Evolutionary conservation across 257 asterid species (phyloP).

Genomic region (Salvia splendens): DNA sequence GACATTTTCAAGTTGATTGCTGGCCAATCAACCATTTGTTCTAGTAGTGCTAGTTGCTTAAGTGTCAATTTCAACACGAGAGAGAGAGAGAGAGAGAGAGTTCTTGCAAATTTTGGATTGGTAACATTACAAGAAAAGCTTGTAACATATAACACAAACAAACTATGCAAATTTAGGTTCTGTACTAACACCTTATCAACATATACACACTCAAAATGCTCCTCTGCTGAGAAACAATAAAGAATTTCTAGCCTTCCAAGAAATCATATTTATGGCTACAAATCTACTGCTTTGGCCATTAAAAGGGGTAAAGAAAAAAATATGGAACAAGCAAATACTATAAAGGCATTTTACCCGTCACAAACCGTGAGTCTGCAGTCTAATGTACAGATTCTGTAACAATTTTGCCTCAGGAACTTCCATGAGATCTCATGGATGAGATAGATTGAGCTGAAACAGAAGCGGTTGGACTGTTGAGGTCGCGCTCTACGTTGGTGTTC

Average conservation of each 20-base stretch:
- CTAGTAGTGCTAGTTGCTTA: no score
- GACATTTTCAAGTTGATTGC: no score
- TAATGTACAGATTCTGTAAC: conserved; percentile 42
- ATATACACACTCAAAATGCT: conserved; percentile 45
- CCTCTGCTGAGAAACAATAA: conserved; percentile 27
- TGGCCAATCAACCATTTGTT: no score
- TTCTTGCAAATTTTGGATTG: no score
- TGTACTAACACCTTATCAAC: conserved; percentile 33
- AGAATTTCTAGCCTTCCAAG: conserved; percentile 41
- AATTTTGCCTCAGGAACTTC: conserved; percentile 64
- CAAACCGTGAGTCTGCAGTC: conserved; percentile 27
- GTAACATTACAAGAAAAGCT: not conserved
- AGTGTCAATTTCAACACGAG: not conserved
- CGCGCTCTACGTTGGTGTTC: conserved; percentile 80
- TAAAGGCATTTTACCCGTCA: conserved; percentile 25
- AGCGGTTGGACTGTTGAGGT: conserved; percentile 93
- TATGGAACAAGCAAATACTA: conserved; percentile 19
- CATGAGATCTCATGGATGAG: conserved; percentile 87
- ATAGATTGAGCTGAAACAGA: conserved; percentile 97
- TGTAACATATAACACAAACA: conserved; percentile 7
- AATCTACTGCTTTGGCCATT: conserved; percentile 28
- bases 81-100: not conserved
- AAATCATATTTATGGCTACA: conserved; percentile 37
- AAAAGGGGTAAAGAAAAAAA: not conserved
- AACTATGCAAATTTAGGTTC: conserved; percentile 1